These are phyloP conservation scores for Triadica sebifera DNA, from an alignment of 345 rosid genomes.

Conservation along the genomic window DNA sequence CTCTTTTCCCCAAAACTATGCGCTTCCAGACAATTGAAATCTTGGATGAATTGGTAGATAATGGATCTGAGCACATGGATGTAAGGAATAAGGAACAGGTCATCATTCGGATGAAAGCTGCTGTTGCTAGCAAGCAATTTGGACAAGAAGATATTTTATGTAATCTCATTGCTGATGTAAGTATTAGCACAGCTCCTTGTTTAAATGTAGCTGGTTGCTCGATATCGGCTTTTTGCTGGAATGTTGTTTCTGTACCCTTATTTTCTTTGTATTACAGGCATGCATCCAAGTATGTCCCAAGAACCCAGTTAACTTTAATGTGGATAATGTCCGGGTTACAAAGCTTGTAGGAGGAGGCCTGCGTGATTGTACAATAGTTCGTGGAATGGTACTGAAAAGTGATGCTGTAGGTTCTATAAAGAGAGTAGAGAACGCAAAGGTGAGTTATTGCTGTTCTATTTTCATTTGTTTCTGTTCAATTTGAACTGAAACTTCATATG, in stretches of 20 bases:
- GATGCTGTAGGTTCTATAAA: conserved; percentile 89
- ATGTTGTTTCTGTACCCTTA: conserved; percentile 9
- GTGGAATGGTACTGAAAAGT: conserved; percentile 89
- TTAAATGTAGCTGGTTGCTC: conserved; percentile 11
- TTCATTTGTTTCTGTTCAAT: not conserved
- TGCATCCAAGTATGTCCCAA: conserved; percentile 97
- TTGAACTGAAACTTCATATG: not conserved
- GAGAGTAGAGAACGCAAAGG: conserved; percentile 86
- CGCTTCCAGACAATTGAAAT: conserved; percentile 52
- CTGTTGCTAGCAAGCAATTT: conserved; percentile 98
- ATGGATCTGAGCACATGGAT: conserved; percentile 93
- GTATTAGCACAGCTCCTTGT: conserved; percentile 15
- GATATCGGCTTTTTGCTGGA: not conserved
- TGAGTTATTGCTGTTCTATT: conserved; percentile 23
- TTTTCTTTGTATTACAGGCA: conserved; percentile 48
- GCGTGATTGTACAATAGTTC: conserved; percentile 65
- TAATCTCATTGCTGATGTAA: conserved; percentile 72
- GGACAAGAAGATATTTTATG: conserved; percentile 88
- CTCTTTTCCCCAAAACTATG: not conserved
- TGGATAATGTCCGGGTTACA: conserved; percentile 88
- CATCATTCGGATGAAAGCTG: conserved; percentile 73
- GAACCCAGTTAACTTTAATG: conserved; percentile 91
- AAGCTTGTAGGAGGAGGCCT: conserved; percentile 94
- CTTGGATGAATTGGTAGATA: conserved; percentile 71
- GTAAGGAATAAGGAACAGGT: conserved; percentile 81